Conservation (phyloP, 257 asterid genomes). For the Solanum rostratum region DNA sequence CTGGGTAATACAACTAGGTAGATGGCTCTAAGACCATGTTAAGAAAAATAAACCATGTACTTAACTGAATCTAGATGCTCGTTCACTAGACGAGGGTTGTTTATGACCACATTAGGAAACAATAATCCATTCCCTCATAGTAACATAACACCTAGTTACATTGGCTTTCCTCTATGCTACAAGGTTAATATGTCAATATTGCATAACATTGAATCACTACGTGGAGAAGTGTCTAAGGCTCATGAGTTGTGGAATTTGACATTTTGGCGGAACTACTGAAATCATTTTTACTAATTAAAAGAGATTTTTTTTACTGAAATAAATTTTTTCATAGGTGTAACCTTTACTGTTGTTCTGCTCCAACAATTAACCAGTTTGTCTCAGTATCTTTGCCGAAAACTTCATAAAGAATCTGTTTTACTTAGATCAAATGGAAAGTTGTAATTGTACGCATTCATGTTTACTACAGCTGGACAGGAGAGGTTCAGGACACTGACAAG, state of each 20-base stretch:
- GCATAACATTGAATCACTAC: neutral
- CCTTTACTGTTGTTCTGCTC: neutral
- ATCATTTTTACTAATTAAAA: neutral
- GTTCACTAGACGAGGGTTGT: neutral
- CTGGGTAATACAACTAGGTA: neutral
- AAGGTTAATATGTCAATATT: neutral
- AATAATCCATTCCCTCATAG: neutral
- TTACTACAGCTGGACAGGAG: constrained; percentile 88
- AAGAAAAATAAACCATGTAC: neutral
- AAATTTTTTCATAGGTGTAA: no score
- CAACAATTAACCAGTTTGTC: neutral
- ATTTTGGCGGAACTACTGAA: neutral
- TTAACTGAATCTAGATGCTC: neutral
- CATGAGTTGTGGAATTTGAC: neutral
- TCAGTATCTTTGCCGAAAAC: neutral
- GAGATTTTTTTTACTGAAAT: neutral
- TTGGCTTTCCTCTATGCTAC: neutral
- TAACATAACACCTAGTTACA: neutral
- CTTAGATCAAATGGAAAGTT: neutral
- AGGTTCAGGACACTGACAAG: constrained; percentile 69
- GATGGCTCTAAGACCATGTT: neutral
- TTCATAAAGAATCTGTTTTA: neutral
- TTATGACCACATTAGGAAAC: neutral
- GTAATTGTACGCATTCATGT: neutral
- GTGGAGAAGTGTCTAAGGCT: neutral